These are phyloP conservation scores for Alternaria ethzedia DNA, from an alignment of 2,329 filamentous ascomycete genomes.

Conservation along the genomic window DNA sequence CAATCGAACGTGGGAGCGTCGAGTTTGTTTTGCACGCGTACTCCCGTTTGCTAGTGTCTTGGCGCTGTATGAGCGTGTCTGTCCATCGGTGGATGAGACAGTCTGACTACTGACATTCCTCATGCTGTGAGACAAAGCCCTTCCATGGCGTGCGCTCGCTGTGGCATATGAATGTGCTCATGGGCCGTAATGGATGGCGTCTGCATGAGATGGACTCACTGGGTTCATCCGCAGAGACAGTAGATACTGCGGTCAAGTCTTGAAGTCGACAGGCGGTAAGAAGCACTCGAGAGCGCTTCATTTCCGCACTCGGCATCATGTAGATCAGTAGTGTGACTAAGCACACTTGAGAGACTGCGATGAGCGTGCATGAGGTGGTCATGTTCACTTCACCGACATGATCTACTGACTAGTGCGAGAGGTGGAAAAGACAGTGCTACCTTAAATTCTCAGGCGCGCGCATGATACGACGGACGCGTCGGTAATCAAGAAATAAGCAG, in stretches of 20 bases:
- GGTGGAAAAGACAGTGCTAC: not conserved
- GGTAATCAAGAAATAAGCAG: not conserved
- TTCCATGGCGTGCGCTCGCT: not conserved
- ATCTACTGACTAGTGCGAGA: not conserved
- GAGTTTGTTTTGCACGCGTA: not conserved
- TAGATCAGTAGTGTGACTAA: not conserved
- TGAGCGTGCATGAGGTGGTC: not conserved
- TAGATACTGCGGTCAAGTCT: not conserved
- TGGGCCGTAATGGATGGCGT: not conserved
- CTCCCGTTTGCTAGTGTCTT: not conserved
- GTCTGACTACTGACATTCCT: not conserved
- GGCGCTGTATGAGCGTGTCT: not conserved
- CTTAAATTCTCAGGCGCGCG: not conserved
- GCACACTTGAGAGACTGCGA: not conserved
- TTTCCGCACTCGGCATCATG: not conserved
- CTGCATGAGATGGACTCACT: not conserved
- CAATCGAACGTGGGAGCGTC: not conserved
- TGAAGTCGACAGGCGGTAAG: not conserved
- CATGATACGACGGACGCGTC: not conserved
- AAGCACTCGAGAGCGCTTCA: not conserved
- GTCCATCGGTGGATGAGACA: not conserved
- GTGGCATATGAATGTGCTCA: fast-evolving
- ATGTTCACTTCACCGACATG: not conserved
- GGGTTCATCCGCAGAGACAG: not conserved
- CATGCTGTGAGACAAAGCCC: not conserved